phyloP scores from a whole-genome alignment of 78 protist species.

The Bodo saltans region DNA sequence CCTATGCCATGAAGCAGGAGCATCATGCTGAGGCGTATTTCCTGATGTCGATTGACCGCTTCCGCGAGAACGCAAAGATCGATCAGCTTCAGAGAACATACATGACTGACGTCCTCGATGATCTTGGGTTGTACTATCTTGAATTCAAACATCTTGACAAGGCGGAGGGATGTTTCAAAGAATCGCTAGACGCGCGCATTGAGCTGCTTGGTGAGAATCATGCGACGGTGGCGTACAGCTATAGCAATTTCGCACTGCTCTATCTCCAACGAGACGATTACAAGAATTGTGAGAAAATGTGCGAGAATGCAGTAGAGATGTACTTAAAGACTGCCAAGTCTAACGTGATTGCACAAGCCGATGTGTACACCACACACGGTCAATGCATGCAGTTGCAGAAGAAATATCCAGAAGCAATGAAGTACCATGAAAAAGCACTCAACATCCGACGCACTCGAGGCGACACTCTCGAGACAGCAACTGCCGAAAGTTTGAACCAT shows the following conservation, averaged over 20 bases:
- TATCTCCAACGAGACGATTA: neutral
- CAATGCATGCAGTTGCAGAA: neutral
- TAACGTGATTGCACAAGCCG: neutral
- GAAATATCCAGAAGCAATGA: neutral
- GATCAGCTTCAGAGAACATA: neutral
- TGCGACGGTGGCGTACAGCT: neutral
- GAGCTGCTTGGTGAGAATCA: neutral
- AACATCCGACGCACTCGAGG: neutral
- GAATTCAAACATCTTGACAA: neutral
- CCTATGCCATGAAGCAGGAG: neutral
- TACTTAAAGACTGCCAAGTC: neutral
- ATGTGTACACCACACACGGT: neutral
- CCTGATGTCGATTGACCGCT: neutral
- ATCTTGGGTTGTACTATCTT: neutral
- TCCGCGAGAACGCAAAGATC: neutral
- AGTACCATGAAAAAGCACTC: neutral
- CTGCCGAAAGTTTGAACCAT: neutral
- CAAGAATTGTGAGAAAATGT: neutral
- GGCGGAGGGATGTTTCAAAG: neutral
- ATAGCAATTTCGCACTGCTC: neutral
- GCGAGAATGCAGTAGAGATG: neutral
- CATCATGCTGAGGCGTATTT: neutral
- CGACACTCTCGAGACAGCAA: neutral
- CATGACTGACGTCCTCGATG: neutral
- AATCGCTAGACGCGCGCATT: neutral